Evolutionary conservation across 2,329 filamentous ascomycete species (phyloP).

Genomic region (Pyricularia grisea): DNA sequence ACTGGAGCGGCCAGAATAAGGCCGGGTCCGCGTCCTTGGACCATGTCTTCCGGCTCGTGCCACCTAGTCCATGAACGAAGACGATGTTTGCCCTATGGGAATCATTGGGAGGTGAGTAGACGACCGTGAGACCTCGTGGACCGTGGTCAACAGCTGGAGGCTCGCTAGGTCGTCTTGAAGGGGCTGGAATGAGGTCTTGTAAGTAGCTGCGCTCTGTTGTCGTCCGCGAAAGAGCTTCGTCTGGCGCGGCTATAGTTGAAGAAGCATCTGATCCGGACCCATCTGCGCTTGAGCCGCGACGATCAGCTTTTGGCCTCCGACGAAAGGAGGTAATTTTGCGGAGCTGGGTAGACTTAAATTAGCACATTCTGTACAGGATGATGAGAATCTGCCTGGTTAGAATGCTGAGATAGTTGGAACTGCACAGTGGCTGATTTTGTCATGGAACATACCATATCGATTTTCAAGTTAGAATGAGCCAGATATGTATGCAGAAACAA

Average conservation of each 20-base stretch:
- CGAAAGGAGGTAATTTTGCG: neutral
- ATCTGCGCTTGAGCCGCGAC: neutral
- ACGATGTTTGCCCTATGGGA: conserved; percentile 24
- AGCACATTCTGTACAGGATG: neutral
- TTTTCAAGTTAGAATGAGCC: neutral
- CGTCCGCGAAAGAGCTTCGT: neutral
- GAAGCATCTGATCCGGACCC: neutral
- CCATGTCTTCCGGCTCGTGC: conserved; percentile 31
- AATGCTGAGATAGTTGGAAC: neutral
- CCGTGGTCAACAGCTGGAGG: neutral
- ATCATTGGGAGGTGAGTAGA: conserved; percentile 9
- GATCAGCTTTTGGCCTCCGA: neutral
- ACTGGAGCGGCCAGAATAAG: conserved; percentile 29
- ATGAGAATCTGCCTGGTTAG: neutral
- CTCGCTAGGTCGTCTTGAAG: neutral
- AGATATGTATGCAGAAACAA: neutral
- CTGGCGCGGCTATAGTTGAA: neutral
- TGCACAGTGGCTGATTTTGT: neutral
- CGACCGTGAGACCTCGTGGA: neutral
- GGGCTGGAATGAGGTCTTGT: neutral
- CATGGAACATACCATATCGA: neutral
- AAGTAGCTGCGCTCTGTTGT: neutral
- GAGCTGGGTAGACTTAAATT: neutral
- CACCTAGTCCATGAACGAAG: conserved; percentile 32
- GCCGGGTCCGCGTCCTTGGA: conserved; percentile 18